These are phyloP conservation scores for Saccharomycopsis guyanensis DNA, from an alignment of 805 yeast species.

Conservation along the genomic window DNA sequence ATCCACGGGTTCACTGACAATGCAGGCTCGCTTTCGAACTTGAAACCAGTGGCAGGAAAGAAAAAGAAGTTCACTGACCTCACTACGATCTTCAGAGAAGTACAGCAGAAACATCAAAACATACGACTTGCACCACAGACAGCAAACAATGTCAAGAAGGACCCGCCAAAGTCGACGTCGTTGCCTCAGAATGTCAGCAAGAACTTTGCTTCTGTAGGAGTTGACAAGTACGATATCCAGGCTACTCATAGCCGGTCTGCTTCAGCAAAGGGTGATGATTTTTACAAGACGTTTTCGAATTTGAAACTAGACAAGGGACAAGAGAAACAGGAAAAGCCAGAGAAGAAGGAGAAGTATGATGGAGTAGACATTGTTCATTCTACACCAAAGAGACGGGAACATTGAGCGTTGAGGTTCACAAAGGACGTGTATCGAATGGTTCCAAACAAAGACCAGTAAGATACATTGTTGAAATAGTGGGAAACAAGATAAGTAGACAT, in stretches of 20 bases:
- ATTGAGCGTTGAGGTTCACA: too few species aligned
- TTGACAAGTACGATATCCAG: constrained; percentile 8
- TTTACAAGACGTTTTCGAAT: not conserved
- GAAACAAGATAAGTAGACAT: too few species aligned
- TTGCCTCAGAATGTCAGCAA: constrained; percentile 3
- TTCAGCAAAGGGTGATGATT: not conserved
- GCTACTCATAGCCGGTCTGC: not conserved
- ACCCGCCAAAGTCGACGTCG: not conserved
- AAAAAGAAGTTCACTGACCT: constrained; percentile 27
- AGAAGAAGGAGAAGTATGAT: not conserved
- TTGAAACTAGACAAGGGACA: not conserved
- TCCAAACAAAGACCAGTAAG: too few species aligned
- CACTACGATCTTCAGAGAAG: constrained; percentile 39
- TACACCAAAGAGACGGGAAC: not conserved
- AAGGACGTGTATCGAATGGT: too few species aligned
- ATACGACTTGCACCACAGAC: constrained; percentile 12
- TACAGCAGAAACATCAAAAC: constrained; percentile 38
- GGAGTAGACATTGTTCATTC: not conserved
- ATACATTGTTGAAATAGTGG: too few species aligned
- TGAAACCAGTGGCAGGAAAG: constrained; percentile 6
- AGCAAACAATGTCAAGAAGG: not conserved
- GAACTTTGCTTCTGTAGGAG: constrained; percentile 5
- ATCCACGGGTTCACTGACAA: constrained; percentile 27
- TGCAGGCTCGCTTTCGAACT: not conserved
- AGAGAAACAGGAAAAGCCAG: not conserved